These are phyloP conservation scores for Fusarium newnesense DNA, from an alignment of 2,329 filamentous ascomycete species.

Conservation along the genomic window DNA sequence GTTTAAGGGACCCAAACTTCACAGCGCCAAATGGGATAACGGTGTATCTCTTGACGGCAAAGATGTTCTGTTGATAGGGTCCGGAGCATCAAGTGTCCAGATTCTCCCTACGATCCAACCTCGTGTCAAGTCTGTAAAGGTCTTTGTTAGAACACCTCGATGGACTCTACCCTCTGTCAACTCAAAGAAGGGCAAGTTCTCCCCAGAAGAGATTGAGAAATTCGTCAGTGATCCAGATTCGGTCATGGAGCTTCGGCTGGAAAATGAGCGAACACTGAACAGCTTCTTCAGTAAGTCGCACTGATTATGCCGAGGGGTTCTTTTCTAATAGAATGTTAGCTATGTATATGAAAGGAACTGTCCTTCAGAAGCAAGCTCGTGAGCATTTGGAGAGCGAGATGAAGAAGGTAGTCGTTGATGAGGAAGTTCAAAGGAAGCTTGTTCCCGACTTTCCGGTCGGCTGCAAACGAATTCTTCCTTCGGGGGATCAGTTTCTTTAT, in stretches of 20 bases:
- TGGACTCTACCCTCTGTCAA: conserved; percentile 22
- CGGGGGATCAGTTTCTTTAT: conserved; percentile 14
- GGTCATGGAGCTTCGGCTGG: not conserved
- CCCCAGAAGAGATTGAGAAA: not conserved
- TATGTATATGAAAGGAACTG: conserved; percentile 19
- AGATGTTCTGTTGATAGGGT: conserved; percentile 7
- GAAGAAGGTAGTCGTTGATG: conserved; percentile 1
- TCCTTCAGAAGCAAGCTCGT: conserved; percentile 7
- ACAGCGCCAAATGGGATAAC: conserved; percentile 10
- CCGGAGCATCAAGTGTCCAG: conserved; percentile 14
- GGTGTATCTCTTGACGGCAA: conserved; percentile 4
- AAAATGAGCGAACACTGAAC: conserved; percentile 9
- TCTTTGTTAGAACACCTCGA: conserved; percentile 14
- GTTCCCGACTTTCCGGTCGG: conserved; percentile 13
- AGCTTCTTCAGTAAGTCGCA: conserved; percentile 13
- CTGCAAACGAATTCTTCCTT: conserved; percentile 14
- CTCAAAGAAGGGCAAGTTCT: not conserved
- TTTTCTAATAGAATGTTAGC: not conserved
- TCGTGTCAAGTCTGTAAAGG: not conserved
- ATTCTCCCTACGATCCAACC: conserved; percentile 12
- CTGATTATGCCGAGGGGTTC: fast-evolving
- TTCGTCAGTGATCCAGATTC: not conserved
- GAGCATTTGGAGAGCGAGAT: conserved; percentile 6
- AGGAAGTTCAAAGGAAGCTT: not conserved
- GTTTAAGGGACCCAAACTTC: conserved; percentile 3